Conservation (phyloP, 192 early-diverging fungal genomes). For the Globomyces pollinis-pini region DNA sequence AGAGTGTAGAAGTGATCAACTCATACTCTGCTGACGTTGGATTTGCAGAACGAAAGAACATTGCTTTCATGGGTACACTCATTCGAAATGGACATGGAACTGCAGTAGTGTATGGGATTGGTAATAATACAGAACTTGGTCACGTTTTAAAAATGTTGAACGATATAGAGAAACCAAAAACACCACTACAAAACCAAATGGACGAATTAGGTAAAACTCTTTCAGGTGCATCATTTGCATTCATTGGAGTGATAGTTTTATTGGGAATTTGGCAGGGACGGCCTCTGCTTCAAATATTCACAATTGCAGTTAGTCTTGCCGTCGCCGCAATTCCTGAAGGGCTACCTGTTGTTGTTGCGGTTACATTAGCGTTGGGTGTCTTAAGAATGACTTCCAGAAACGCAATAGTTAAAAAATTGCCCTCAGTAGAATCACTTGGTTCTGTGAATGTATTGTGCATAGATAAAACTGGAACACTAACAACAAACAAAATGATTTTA, state of each 20-base stretch:
- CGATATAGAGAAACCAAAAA: slow-evolving; percentile 72
- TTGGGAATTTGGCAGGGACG: slow-evolving; percentile 84
- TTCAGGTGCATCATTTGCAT: slow-evolving; percentile 74
- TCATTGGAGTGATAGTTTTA: slow-evolving; percentile 77
- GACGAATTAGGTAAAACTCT: slow-evolving; percentile 85
- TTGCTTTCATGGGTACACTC: slow-evolving; percentile 92
- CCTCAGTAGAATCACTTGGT: slow-evolving; percentile 88
- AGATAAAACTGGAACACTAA: slow-evolving; percentile 97
- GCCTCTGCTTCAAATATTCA: slow-evolving; percentile 92
- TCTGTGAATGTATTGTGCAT: slow-evolving; percentile 93
- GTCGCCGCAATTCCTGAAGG: slow-evolving; percentile 99
- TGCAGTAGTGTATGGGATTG: slow-evolving; percentile 86
- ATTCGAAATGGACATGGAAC: slow-evolving; percentile 80
- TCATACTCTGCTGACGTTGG: slow-evolving; percentile 34
- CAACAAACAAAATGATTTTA: slow-evolving; percentile 92
- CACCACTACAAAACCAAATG: slow-evolving; percentile 91
- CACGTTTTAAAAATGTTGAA: slow-evolving; percentile 88
- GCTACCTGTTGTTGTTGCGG: slow-evolving; percentile 92
- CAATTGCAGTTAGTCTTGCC: slow-evolving; percentile 80
- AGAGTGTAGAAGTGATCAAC: slow-evolving; percentile 41
- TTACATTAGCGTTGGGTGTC: slow-evolving; percentile 89
- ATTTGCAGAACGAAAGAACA: slow-evolving; percentile 72
- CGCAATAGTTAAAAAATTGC: slow-evolving; percentile 92
- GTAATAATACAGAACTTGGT: slow-evolving; percentile 90
- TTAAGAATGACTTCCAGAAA: slow-evolving; percentile 84